These are phyloP conservation scores for Cytospora piceae DNA, from an alignment of 2,329 filamentous ascomycete species.

Conservation along the genomic window DNA sequence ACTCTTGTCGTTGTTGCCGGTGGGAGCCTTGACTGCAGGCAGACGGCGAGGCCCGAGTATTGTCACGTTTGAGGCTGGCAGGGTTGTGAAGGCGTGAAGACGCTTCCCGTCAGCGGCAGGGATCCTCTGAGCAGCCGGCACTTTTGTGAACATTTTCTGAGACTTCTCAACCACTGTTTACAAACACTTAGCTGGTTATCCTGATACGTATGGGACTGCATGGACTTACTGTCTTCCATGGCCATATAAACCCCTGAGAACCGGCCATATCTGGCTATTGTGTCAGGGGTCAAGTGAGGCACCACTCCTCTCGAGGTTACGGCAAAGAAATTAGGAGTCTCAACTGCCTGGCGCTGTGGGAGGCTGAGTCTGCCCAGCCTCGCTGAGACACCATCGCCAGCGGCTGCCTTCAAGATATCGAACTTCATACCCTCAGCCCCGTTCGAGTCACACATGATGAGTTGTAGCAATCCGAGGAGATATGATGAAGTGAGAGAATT, in stretches of 20 bases:
- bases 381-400: constrained; percentile 50
- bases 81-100: constrained; percentile 76
- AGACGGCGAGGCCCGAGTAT: constrained; percentile 78
- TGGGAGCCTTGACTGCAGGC: constrained; percentile 72
- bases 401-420: constrained; percentile 49
- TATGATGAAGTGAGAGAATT: neutral
- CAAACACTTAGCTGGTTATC: neutral
- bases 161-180: constrained; percentile 57
- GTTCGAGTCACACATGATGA: constrained; percentile 31
- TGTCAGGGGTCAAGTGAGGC: constrained; percentile 89
- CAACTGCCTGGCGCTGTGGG: constrained; percentile 63
- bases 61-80: constrained; percentile 67
- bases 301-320: constrained; percentile 82
- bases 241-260: constrained; percentile 77
- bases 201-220: constrained; percentile 15
- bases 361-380: constrained; percentile 71
- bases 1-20: constrained; percentile 70
- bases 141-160: constrained; percentile 43
- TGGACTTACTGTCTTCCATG: constrained; percentile 84
- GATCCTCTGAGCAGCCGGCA: constrained; percentile 50
- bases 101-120: constrained; percentile 51
- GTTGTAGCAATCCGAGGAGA: neutral
- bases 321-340: constrained; percentile 82
- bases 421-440: constrained; percentile 45
- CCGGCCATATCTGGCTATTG: constrained; percentile 65